Percentiles rank a stretch among this genome's conserved stretches.
Conservation (phyloP, 345 rosid species). For the Citrus trifoliata region DNA sequence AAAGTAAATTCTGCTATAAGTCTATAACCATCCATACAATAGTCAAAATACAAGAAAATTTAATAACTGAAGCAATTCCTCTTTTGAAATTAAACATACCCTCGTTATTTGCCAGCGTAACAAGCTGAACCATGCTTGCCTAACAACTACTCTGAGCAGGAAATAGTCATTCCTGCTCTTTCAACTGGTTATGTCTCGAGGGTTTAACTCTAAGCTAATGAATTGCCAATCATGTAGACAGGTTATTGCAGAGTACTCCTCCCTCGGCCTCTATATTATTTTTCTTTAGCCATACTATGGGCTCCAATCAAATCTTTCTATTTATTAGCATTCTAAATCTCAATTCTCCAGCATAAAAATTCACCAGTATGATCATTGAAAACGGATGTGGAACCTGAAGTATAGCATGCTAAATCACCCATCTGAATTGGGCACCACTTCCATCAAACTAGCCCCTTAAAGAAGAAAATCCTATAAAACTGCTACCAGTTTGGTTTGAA, state of each 20-base stretch:
- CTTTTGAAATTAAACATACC: background rate
- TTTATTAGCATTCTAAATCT: background rate
- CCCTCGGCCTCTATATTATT: background rate
- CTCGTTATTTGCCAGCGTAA: background rate
- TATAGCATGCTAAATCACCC: background rate
- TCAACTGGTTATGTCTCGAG: background rate
- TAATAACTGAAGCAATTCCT: background rate
- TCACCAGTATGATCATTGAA: background rate
- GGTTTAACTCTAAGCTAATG: background rate
- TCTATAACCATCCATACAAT: background rate
- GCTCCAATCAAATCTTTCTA: background rate
- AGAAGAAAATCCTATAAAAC: background rate
- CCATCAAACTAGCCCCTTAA: background rate
- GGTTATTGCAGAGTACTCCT: background rate
- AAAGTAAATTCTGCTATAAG: background rate
- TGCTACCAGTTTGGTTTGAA: background rate
- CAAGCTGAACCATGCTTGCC: background rate
- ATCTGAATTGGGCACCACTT: background rate
- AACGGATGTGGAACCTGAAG: background rate
- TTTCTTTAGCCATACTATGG: background rate
- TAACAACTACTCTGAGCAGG: background rate
- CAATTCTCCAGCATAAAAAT: background rate
- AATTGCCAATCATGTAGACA: background rate
- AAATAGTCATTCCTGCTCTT: background rate
- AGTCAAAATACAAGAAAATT: background rate